A percentile compares a stretch with the other conserved stretches of the same genome.
These are phyloP conservation scores for Claviceps sorghi DNA, from an alignment of 2,329 filamentous ascomycete species.

Conservation along the genomic window DNA sequence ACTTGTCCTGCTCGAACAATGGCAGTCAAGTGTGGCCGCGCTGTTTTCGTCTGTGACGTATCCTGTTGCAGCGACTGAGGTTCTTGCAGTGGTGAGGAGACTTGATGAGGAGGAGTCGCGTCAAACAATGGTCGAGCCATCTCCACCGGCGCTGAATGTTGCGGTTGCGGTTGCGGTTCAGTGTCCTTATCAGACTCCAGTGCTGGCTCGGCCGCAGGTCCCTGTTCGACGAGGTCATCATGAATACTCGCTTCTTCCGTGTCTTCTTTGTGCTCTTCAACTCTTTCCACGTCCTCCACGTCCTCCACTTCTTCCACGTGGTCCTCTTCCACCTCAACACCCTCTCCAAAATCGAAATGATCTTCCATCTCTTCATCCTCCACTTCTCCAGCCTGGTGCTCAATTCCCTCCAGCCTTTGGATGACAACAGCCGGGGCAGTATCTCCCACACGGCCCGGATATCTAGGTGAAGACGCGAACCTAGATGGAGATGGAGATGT, in stretches of 20 bases:
- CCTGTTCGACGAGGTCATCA: neutral
- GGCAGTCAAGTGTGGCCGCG: constrained; percentile 36
- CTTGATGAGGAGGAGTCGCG: constrained; percentile 19
- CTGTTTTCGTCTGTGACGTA: constrained; percentile 13
- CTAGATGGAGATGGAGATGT: neutral
- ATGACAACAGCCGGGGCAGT: neutral
- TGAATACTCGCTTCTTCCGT: neutral
- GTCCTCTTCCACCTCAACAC: neutral
- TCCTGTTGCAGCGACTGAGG: constrained; percentile 18
- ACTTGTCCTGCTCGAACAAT: constrained; percentile 43
- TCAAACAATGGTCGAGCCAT: constrained; percentile 13
- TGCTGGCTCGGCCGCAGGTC: neutral
- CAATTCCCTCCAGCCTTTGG: neutral
- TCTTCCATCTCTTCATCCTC: constrained; percentile 5
- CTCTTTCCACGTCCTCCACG: neutral
- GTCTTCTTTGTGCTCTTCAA: neutral
- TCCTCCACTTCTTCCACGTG: neutral
- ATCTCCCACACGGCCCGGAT: constrained; percentile 1
- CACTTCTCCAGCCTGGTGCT: neutral
- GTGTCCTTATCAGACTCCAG: no score
- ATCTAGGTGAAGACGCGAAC: constrained; percentile 1
- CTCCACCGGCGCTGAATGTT: constrained; percentile 9
- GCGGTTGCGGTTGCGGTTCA: neutral
- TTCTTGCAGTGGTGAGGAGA: constrained; percentile 24
- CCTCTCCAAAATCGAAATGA: neutral